Base-by-base conservation (phyloP, 2,329 filamentous ascomycete species). In the Cladosporium cucumerinum region DNA sequence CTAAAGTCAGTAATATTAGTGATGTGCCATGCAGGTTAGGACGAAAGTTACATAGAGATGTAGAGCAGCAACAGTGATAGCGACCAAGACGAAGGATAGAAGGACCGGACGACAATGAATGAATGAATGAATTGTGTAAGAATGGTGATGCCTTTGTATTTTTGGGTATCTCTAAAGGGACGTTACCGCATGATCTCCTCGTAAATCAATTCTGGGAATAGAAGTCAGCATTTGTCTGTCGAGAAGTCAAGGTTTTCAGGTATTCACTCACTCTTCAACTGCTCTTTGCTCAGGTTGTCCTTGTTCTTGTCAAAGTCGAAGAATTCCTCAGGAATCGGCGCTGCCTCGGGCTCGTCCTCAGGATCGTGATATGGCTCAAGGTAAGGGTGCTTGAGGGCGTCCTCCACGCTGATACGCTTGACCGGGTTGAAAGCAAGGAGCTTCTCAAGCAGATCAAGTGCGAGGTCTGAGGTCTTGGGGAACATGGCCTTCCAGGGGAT, bases 291-390 rank as follows among this genome's bases (percentile, higher is more conserved):
- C 75, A 99, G 82, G 74, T 90, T 95, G 79, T 99, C 95, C 87
- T 99, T 99, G 85, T 98, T 96, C 86, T 97, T 97, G 81, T 99
- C 95, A 79, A 99, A 99, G 80, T 99, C 95, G 78, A 99, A 99
- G 84, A 99, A 99, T 78, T 97, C 94, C 78, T 98, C 94, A 25
- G 95, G 95, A 74, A 99, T 99, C 25, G 95, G 93, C 51, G 93
- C 91, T 21, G 95, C 95, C 14, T 92, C 97, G 58, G 95, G 95
- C 85, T 99, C 95, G 77, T 99, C 95, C 76, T 98, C 95, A 7
- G 95, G 95, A 78, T 99, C 95, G 79, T 99, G 95, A 80, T 99
- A 99, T 6, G 95, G 95, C 83, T 99, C 95, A 36, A 99, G 87
- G 80, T 99, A 99, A 5, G 95, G 94, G 81, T 99, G 95, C 81